Conservation (phyloP, 1,139 yeast species). For the Suzukiozyma palmioleophila region DNA sequence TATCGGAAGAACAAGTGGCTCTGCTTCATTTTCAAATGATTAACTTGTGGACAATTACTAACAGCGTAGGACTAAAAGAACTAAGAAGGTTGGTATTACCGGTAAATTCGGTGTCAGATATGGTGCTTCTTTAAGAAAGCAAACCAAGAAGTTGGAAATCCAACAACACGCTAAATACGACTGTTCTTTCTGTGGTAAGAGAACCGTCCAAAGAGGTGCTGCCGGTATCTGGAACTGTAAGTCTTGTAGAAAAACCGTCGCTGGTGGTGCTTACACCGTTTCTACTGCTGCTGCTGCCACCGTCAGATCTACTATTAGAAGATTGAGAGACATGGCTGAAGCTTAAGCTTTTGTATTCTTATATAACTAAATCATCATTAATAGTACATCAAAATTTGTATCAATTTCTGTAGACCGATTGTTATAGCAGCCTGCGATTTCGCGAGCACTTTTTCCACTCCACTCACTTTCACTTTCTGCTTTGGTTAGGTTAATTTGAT, state of each 20-base stretch:
- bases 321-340: constrained; percentile 99
- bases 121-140: constrained; percentile 99
- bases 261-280: constrained; percentile 99
- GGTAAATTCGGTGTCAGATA: constrained; percentile 99
- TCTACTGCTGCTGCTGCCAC: constrained; percentile 99
- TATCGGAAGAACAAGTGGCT: too few species aligned
- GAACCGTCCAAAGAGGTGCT: constrained; percentile 95
- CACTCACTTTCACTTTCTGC: too few species aligned
- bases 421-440: too few species aligned
- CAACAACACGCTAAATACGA: constrained; percentile 99
- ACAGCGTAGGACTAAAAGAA: constrained; percentile 91
- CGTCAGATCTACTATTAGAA: constrained; percentile 99
- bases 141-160: constrained; percentile 98
- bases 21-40: too few species aligned
- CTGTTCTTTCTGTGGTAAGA: constrained; percentile 99
- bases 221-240: constrained; percentile 99
- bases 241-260: constrained; percentile 93
- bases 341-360: constrained; percentile 52
- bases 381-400: constrained; percentile 4
- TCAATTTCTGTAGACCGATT: background rate
- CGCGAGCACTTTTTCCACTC: too few species aligned
- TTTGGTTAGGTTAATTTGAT: too few species aligned
- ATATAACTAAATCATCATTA: constrained; percentile 4
- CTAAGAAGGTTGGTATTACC: constrained; percentile 99
- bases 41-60: constrained; percentile 24